Evolutionary conservation across 75 land plant genomes (phyloP), one percentile per base, ranked within the genome.

Genomic region (Picea sitchensis): DNA sequence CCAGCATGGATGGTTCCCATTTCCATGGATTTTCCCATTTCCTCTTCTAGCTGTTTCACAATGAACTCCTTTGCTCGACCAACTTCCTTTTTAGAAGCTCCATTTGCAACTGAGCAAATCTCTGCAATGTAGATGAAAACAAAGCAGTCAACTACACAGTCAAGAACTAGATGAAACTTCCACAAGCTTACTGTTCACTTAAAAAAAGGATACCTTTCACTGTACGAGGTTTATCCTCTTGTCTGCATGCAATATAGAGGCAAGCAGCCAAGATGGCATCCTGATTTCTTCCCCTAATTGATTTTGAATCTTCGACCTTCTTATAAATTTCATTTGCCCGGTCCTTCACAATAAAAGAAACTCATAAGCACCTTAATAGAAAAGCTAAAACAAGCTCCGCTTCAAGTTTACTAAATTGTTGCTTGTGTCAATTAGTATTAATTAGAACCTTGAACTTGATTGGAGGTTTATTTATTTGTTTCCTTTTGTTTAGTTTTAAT

Each of bases 181-280:
- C 13, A 54, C 31, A 30, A 54, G 62, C 2, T 12, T 18, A 32
- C 7, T 31, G 6, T 72, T 30, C 15, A 30, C 31, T 8, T 2
- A 56, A 5, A 23, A 13, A 54, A 30, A 36, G n/a, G 77, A 26
- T 84, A 96, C 96, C 98, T 88, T 92, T 92, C 18, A 94, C 91
- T 56, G 99, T 96, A 15, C 99, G 89, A 71, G 98, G 94, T 77
- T 90, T 95, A 76, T 93, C 98, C 83, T 96, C 99, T 84, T 92
- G 93, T 36, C 99, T 82, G 79, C 99, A 96, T 62, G 99, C 99
- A 79, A 96, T 95, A 75, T 95, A 96, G n/a, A 95, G 81, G 80
- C 98, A 94, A 77, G 99, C 99, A 84, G 99, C 99, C 65, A 92
- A 80, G 23, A 96, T 87, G 18, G 99, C 99, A 85, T 96, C 98